Conservation (phyloP, 352 stramenopile genomes). For the Pythium phragmitis region DNA sequence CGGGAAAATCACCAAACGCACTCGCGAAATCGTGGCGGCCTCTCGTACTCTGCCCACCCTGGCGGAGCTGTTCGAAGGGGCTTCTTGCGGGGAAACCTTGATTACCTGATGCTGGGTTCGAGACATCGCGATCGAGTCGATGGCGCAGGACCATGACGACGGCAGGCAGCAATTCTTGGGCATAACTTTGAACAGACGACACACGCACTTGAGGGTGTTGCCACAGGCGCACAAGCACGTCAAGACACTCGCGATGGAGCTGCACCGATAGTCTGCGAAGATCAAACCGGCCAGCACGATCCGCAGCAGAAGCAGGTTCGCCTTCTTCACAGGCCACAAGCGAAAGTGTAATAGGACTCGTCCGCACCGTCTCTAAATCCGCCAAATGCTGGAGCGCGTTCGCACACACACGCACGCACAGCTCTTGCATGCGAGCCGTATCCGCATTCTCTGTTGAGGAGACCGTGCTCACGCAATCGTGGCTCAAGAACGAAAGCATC, state of each 20-base stretch:
- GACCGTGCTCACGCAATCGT: conserved; percentile 7
- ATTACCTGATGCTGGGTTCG: conserved; percentile 4
- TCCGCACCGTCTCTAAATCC: conserved; percentile 64
- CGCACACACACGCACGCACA: conserved; percentile 67
- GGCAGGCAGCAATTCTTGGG: conserved; percentile 64
- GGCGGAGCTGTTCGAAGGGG: conserved; percentile 16
- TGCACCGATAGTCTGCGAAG: conserved; percentile 52
- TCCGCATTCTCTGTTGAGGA: not conserved
- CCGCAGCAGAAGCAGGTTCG: conserved; percentile 16
- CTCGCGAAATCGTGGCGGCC: conserved; percentile 13
- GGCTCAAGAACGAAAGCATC: conserved; percentile 19
- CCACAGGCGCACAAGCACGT: conserved; percentile 61
- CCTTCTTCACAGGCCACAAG: conserved; percentile 53
- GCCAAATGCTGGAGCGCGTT: conserved; percentile 59
- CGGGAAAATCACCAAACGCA: conserved; percentile 21
- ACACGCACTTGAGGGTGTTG: conserved; percentile 45
- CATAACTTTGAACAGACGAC: conserved; percentile 47
- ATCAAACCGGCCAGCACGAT: conserved; percentile 36
- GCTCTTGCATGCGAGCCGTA: conserved; percentile 51
- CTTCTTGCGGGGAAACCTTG: not conserved
- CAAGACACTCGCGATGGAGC: conserved; percentile 60
- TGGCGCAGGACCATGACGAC: conserved; percentile 78
- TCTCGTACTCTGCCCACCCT: not conserved
- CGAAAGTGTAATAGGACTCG: conserved; percentile 61
- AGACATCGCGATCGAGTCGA: conserved; percentile 51